Base-by-base conservation (phyloP, 495 filamentous ascomycete species). In the Penicillium paxilli region DNA sequence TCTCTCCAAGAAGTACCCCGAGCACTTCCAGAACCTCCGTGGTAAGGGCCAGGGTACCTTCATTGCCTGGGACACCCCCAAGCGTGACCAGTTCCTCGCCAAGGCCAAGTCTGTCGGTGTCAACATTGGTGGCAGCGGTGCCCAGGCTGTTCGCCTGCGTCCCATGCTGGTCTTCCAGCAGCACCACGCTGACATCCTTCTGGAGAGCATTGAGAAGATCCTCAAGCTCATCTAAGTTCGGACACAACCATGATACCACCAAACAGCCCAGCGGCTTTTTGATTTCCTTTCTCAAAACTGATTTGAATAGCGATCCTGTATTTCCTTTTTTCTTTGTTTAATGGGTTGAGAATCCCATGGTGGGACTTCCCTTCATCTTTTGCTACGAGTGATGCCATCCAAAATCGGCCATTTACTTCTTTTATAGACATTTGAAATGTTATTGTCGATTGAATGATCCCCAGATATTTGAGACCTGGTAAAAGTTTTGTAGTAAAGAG, bases 151-250 rank as follows among this genome's bases (percentile, higher is more conserved):
- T 25, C 78, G 94, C 59, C 72, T 98, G 72, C 76, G 94, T 68
- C 94, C 94, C 44, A 98, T 98, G 94, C 75, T 98, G 63, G 84
- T 96, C 60, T 98, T 98, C 81, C 87, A 96, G 83, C 82, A 91
- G 78, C 84, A 90, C 67, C 94, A 98, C 77, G 94, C 57, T 53
- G 85, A 87, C 68, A 79, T 88, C 51, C 70, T 88, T 40, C 73
- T 87, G 28, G 85, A 87, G 66, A 76, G 72, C 52, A 60, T 93
- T 51, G 90, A 95, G 80, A 90, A 89, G 83, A 80, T 94, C 51
- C 78, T 87, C 46, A 83, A 81, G 70, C 70, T 79, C 64, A 66
- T 81, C 32, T 87, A 73, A 75, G 45, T 35, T 28, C 38, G 37
- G 37, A 21, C 23, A 52, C 11, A 32, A 46, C 22, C 25, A 35